Evolutionary conservation across 768 basidiomycete genomes (phyloP).

Genomic region (Tremella fuciformis): DNA sequence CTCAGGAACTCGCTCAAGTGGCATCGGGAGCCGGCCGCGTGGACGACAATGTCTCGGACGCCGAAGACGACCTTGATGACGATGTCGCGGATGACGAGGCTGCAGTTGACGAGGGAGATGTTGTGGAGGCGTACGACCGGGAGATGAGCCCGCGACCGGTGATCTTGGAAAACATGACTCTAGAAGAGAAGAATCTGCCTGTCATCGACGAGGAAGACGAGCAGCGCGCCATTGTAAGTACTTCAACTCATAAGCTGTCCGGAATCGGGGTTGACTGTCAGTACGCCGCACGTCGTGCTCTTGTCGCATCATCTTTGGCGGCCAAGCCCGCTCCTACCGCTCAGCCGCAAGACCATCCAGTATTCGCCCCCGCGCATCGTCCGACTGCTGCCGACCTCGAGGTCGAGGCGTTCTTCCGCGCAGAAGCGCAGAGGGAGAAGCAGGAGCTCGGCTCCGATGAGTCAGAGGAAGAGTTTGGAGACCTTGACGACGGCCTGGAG

Average conservation of each 20-base stretch:
- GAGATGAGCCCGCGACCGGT: slow-evolving; percentile 81
- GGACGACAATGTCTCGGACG: too few species aligned
- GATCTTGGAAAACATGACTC: slow-evolving; percentile 66
- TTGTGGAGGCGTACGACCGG: slow-evolving; percentile 68
- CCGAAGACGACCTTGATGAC: too few species aligned
- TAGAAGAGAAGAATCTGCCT: slow-evolving; percentile 78
- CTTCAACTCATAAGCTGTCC: too few species aligned
- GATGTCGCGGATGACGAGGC: slow-evolving; percentile 57
- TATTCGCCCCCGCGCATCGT: slow-evolving; percentile 49
- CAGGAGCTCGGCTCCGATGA: slow-evolving; percentile 36
- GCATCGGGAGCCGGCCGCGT: too few species aligned
- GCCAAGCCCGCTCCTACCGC: slow-evolving; percentile 57
- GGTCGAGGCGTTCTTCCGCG: slow-evolving; percentile 84
- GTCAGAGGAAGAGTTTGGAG: slow-evolving; percentile 56
- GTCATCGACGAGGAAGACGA: slow-evolving; percentile 62
- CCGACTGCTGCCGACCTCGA: slow-evolving; percentile 68
- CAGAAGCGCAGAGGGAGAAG: slow-evolving; percentile 52
- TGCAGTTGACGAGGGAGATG: slow-evolving; percentile 47
- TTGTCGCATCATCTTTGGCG: slow-evolving; percentile 83
- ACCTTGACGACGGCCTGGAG: slow-evolving; percentile 81
- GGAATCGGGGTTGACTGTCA: slow-evolving; percentile 40
- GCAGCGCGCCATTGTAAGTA: slow-evolving; percentile 42
- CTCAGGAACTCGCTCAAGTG: too few species aligned
- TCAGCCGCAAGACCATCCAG: slow-evolving; percentile 30
- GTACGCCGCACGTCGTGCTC: slow-evolving; percentile 74